Conservation (phyloP, 108 stramenopile species). For the Nitzschia palea region DNA sequence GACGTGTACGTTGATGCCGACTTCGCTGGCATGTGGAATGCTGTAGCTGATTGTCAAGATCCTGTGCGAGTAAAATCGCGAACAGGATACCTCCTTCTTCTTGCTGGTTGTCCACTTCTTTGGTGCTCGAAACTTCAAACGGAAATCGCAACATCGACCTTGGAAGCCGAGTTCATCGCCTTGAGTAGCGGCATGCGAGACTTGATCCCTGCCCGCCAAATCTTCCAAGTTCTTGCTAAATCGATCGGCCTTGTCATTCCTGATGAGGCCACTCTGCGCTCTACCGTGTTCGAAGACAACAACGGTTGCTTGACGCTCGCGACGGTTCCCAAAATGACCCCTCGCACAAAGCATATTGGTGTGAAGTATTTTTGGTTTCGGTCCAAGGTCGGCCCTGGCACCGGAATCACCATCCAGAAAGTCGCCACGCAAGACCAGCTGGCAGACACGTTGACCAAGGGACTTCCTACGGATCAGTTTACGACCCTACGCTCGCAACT, state of each 20-base stretch:
- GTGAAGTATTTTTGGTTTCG: conserved; percentile 38
- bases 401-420: background rate
- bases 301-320: conserved; percentile 24
- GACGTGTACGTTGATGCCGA: conserved; percentile 50
- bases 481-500: background rate
- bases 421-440: background rate
- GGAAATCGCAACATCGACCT: conserved; percentile 42
- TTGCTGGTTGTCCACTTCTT: conserved; percentile 31
- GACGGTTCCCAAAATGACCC: conserved; percentile 23
- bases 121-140: conserved; percentile 48
- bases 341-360: conserved; percentile 39
- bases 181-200: conserved; percentile 38
- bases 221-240: conserved; percentile 7
- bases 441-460: conserved; percentile 14
- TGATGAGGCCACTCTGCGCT: background rate
- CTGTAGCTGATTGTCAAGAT: background rate
- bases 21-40: conserved; percentile 44
- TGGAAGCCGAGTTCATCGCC: conserved; percentile 56
- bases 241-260: background rate
- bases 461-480: background rate
- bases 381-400: background rate
- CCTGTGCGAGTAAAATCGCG: conserved; percentile 1
- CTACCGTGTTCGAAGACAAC: conserved; percentile 38
- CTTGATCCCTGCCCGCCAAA: conserved; percentile 34
- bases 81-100: conserved; percentile 34